Evolutionary conservation across 148 eudicot genomes (phyloP), one percentile per base, ranked within the genome.

Genomic region (Gaultheria prostrata): DNA sequence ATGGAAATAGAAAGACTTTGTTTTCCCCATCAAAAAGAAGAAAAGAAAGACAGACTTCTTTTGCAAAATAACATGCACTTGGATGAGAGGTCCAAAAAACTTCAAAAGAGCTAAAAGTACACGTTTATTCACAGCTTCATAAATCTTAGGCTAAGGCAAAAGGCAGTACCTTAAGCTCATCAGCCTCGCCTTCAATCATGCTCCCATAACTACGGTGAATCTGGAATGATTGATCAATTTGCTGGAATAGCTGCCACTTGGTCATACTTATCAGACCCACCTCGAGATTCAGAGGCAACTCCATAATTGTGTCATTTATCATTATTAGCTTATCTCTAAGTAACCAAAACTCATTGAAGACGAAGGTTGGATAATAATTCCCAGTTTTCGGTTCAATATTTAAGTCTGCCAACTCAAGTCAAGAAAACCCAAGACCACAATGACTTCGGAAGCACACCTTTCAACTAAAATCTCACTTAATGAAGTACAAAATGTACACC

Each of bases 111-210:
- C n/a, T 28, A 28, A 28, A 10, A 32, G n/a, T 8, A 17, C 21
- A 28, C 32, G 18, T 50, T 51, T 53, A 39, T 77, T 76, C 79
- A 9, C 33, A 54, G 48, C 67, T 32, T 78, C 67, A 35, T 33
- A 33, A 24, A 35, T 30, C 33, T 70, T n/a, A 73, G 17, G 54
- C 48, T 32, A 32, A 71, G 48, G 56, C 13, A 71, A 35, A 72
- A 32, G 13, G 32, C 71, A 78, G 43, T 87, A 97, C 99, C 99
- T 97, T 97, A 71, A 97, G 98, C 84, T 97, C 96, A 86, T 97
- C 99, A 85, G 95, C 93, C 88, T 97, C 99, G 61, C 99, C 99
- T 77, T 97, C 99, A 83, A 95, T 86, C 99, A 97, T 97, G 90
- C 99, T 97, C 85, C 99, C 99, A 85, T 97, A 97, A 83, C 86